phyloP scores from a whole-genome alignment of 202 grass and related monocot species.

The Cymbopogon flexuosus region DNA sequence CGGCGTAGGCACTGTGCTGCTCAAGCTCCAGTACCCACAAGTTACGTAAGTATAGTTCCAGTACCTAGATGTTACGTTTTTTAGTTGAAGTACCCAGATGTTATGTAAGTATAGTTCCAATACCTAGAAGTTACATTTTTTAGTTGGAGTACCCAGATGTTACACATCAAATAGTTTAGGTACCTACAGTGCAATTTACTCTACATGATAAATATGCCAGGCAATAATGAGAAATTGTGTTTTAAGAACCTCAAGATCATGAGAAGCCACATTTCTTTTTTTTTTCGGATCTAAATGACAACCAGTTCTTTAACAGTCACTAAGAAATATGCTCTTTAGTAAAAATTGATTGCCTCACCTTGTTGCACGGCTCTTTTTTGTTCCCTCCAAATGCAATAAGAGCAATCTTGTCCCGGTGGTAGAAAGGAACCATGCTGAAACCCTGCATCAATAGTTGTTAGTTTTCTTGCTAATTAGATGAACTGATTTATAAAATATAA shows the following conservation, averaged over 20 bases:
- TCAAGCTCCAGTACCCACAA: too few species aligned
- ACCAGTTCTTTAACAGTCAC: not conserved
- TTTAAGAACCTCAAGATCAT: not conserved
- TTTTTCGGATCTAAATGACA: not conserved
- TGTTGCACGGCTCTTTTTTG: conserved; percentile 77
- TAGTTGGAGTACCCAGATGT: too few species aligned
- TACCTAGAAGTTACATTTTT: too few species aligned
- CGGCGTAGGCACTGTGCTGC: too few species aligned
- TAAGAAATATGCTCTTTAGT: conserved; percentile 15
- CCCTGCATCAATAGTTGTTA: conserved; percentile 48
- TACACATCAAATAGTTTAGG: too few species aligned
- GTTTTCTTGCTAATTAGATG: conserved; percentile 6
- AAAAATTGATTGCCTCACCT: conserved; percentile 44
- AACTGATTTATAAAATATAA: conserved; percentile 11
- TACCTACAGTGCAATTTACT: too few species aligned
- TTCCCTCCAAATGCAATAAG: conserved; percentile 95
- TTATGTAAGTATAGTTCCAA: too few species aligned
- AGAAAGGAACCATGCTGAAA: conserved; percentile 85
- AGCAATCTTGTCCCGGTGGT: conserved; percentile 79
- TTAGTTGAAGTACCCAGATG: too few species aligned
- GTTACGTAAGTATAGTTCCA: too few species aligned
- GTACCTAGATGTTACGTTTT: too few species aligned
- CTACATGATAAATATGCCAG: not conserved
- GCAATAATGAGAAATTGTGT: not conserved
- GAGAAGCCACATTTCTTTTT: not conserved